Conservation (phyloP, 768 basidiomycete species). For the Fibroporia radiculosa region DNA sequence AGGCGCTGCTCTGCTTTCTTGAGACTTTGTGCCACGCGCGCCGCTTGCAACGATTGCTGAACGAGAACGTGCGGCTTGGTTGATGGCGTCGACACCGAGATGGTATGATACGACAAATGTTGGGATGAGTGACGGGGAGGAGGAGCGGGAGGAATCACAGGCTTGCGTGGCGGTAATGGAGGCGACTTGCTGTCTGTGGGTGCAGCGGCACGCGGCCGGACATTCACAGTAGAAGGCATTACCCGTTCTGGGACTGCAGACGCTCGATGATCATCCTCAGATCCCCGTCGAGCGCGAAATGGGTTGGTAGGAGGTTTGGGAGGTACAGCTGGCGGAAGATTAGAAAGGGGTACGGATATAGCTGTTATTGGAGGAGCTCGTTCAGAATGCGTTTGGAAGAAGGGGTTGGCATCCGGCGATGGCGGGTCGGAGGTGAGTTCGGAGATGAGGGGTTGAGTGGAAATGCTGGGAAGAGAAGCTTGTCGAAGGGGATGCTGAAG, state of each 20-base stretch:
- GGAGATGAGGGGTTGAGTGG: too few relatives aligned
- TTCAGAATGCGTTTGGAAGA: conserved; percentile 1
- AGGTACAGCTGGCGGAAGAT: conserved; percentile 13
- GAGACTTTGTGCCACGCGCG: conserved; percentile 60
- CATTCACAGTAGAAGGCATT: neutral
- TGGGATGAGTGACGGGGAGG: conserved; percentile 33
- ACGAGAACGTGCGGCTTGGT: conserved; percentile 44
- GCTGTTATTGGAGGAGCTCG: conserved; percentile 1
- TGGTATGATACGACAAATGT: conserved; percentile 5
- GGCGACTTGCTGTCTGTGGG: conserved; percentile 22
- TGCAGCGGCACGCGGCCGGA: neutral
- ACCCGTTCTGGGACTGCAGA: neutral
- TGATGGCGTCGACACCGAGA: neutral
- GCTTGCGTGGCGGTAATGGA: conserved; percentile 48
- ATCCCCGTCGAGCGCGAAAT: conserved; percentile 26
- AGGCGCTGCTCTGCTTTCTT: conserved; percentile 62
- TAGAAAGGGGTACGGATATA: conserved; percentile 2
- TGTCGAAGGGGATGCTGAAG: too few relatives aligned
- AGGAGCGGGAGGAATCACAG: conserved; percentile 24
- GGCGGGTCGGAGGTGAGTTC: conserved; percentile 8
- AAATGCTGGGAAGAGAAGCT: too few relatives aligned
- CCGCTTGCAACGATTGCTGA: conserved; percentile 64
- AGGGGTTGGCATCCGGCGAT: conserved; percentile 12
- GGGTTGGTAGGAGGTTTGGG: conserved; percentile 31
- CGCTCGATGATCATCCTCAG: conserved; percentile 12